Percentiles rank a stretch among this genome's conserved stretches.
These are phyloP conservation scores for Penicillium nordicum DNA, from an alignment of 2,329 filamentous ascomycete genomes.

Conservation along the genomic window DNA sequence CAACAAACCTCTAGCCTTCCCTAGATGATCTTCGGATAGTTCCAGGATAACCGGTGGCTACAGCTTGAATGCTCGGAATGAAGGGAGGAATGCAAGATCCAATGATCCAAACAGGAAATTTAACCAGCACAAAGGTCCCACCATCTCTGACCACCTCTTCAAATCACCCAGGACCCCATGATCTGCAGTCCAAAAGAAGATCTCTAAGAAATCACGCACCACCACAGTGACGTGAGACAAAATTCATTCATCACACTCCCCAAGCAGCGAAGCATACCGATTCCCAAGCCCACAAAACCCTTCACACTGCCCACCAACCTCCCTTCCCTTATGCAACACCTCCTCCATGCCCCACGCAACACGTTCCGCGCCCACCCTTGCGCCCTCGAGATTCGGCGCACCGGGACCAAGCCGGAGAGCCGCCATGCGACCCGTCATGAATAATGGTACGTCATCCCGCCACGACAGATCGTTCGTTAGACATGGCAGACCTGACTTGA, in stretches of 20 bases:
- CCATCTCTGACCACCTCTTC: background rate
- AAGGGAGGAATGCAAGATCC: slow-evolving; percentile 23
- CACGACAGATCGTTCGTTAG: slow-evolving; percentile 75
- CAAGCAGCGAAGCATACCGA: slow-evolving; percentile 34
- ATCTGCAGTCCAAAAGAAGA: background rate
- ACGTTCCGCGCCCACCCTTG: slow-evolving; percentile 68
- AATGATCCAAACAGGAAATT: background rate
- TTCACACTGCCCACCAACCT: slow-evolving; percentile 28
- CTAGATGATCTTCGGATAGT: background rate
- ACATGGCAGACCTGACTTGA: slow-evolving; percentile 65
- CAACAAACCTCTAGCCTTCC: background rate
- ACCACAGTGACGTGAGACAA: background rate
- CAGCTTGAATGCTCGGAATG: slow-evolving; percentile 15
- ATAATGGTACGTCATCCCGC: slow-evolving; percentile 68
- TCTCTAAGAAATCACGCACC: too few relatives aligned
- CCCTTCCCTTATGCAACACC: slow-evolving; percentile 40
- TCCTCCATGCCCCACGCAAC: slow-evolving; percentile 69
- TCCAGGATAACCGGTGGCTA: slow-evolving; percentile 2
- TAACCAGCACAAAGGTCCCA: background rate
- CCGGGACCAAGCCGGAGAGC: slow-evolving; percentile 67
- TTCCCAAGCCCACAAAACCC: slow-evolving; percentile 43
- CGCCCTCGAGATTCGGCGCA: slow-evolving; percentile 70
- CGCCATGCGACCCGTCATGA: slow-evolving; percentile 66
- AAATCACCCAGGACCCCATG: background rate
- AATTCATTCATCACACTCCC: slow-evolving; percentile 11